Evolutionary conservation across 139 green algal species (phyloP), one percentile per base, ranked within the genome.

Genomic region (Tetraselmis striata): DNA sequence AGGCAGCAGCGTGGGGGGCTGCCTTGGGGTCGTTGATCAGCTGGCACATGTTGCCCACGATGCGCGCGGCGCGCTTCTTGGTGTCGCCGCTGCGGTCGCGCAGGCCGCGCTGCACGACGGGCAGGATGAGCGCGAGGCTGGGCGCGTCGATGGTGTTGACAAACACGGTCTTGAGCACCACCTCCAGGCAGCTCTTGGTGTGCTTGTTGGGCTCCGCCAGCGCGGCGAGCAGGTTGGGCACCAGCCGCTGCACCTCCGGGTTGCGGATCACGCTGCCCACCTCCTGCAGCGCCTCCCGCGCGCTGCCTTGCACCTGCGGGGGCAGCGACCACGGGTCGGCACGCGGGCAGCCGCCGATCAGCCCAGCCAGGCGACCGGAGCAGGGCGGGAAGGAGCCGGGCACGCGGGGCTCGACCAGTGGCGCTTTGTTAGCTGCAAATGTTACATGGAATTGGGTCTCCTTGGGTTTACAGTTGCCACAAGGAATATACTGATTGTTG

Each of bases 81-180:
- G 90, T 93, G 79, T 99, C 96, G 24, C 94, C 93, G 45, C 84
- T 94, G 23, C 94, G 89, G 83, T 98, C 95, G 2, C 93, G 84
- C 80, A 99, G 89, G 75, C 95, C 93, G 27, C 94, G 85, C 84
- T 95, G 89, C 31, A 99, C 88, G 1, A 99, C 95, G 23, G 96
- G 96, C 81, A 98, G 88, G 83, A 99, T 95, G 74, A 99, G 91
- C 2, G 96, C 95, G 77, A 98, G 88, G 30, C 90, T 96, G n/a
- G 93, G 83, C 31, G 95, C 94, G 80, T 97, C 96, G 11, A 98
- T 93, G 23, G 94, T 97, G 92, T 98, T 98, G 59, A 98, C 89
- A 81, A 99, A 99, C 5, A 91, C 90, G 0, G 95, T 98, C 78
- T 91, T 86, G 31, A 99, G 88, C 79, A 99, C 91, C 30, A 91